Evolutionary conservation across 177 flowering plant species (phyloP).

Genomic region (Tripterygium wilfordii): DNA sequence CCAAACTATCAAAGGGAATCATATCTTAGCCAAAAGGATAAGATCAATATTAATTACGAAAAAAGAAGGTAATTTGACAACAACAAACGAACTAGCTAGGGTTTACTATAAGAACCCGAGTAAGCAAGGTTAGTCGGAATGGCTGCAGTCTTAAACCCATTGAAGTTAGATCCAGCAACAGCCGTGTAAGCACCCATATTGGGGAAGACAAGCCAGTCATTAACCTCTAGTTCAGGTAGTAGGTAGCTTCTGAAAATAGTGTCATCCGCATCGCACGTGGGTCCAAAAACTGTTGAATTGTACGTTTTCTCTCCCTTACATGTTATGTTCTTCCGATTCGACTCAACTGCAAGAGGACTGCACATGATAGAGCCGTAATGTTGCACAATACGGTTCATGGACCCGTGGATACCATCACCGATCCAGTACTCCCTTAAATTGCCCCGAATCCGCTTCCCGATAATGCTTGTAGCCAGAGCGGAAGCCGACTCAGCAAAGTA

Average conservation of each 20-base stretch:
- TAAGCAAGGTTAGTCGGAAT: constrained; percentile 16
- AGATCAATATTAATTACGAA: too few species aligned
- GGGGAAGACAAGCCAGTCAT: constrained; percentile 53
- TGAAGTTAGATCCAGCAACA: constrained; percentile 42
- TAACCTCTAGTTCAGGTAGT: constrained; percentile 46
- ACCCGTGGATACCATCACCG: constrained; percentile 56
- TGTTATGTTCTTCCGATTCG: constrained; percentile 23
- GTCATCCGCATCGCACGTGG: constrained; percentile 52
- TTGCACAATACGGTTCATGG: constrained; percentile 33
- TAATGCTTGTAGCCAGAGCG: constrained; percentile 37
- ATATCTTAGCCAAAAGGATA: too few species aligned
- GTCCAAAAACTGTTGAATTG: constrained; percentile 49
- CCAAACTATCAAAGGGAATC: too few species aligned
- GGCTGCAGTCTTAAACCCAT: constrained; percentile 25
- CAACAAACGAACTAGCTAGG: too few species aligned
- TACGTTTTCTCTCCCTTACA: constrained; percentile 21
- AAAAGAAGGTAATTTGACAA: too few species aligned
- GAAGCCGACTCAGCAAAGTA: constrained; percentile 45
- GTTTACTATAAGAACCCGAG: too few species aligned
- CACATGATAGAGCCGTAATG: constrained; percentile 32
- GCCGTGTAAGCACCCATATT: constrained; percentile 62
- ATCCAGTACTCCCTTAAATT: constrained; percentile 52
- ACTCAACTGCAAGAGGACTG: constrained; percentile 27
- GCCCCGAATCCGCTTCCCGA: constrained; percentile 53
- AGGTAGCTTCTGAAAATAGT: constrained; percentile 25